These are phyloP conservation scores for Brassica rapa DNA, from an alignment of 345 rosid species.

Conservation along the genomic window DNA sequence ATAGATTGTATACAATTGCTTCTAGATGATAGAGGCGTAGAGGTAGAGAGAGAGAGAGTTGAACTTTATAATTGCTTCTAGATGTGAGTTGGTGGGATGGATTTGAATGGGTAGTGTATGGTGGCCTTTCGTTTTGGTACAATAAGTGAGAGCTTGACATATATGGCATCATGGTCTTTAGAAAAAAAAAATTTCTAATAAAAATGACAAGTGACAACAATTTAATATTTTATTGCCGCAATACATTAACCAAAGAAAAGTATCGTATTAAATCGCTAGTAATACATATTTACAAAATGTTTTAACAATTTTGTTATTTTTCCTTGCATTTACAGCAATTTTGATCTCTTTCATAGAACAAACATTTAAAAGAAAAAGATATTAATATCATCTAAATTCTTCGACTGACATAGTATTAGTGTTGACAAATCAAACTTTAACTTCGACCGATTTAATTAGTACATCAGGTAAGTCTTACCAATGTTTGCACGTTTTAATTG, in stretches of 20 bases:
- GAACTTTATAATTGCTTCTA: conserved; percentile 70
- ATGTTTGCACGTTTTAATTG: not conserved
- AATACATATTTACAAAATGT: not conserved
- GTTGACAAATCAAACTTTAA: not conserved
- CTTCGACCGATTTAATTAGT: not conserved
- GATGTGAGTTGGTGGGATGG: conserved; percentile 98
- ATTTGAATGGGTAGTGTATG: conserved; percentile 72
- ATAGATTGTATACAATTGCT: conserved; percentile 18
- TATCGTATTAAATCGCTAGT: not conserved
- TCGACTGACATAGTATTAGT: not conserved
- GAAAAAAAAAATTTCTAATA: not conserved
- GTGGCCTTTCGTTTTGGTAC: conserved; percentile 58
- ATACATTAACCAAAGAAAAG: not conserved
- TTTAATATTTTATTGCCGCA: not conserved
- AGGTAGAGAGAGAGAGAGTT: conserved; percentile 23
- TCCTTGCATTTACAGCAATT: not conserved
- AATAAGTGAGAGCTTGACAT: conserved; percentile 45
- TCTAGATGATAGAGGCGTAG: conserved; percentile 27
- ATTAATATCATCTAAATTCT: not conserved
- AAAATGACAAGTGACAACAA: not conserved
- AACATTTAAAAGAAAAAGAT: conserved; percentile 1
- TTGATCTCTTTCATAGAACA: not conserved
- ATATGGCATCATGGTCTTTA: conserved; percentile 35
- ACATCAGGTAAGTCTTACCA: not conserved
- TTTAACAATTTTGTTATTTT: not conserved